phyloP scores from a whole-genome alignment of 2,329 filamentous ascomycete genomes.

The Calonectria hawksworthii region DNA sequence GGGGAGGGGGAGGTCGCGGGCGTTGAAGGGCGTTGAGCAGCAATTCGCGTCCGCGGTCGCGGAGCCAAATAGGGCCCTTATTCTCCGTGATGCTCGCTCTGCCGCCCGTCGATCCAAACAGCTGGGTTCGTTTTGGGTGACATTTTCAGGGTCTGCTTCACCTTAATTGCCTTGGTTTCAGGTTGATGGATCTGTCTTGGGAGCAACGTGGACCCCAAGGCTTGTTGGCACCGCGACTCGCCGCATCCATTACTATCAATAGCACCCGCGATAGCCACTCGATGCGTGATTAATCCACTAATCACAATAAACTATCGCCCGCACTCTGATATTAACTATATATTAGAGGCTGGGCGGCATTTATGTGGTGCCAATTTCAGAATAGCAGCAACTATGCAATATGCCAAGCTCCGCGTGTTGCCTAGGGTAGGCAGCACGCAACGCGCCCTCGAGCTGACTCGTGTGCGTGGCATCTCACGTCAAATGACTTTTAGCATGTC shows the following conservation, averaged over 20 bases:
- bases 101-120: neutral
- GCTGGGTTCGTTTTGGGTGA: neutral
- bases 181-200: neutral
- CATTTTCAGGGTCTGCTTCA: neutral
- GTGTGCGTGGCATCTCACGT: neutral
- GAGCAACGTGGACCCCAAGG: neutral
- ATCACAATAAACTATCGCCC: neutral
- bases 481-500: neutral
- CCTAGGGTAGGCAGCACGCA: no score
- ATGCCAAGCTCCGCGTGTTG: neutral
- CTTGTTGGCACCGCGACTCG: neutral
- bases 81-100: neutral
- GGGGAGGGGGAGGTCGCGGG: neutral
- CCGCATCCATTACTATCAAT: neutral
- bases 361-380: neutral
- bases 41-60: neutral
- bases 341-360: neutral
- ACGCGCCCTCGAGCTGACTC: neutral
- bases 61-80: neutral
- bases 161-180: neutral
- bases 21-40: neutral
- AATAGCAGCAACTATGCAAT: neutral
- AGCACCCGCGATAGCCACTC: slow-evolving; percentile 2
- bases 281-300: slow-evolving; percentile 9
- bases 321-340: neutral